These are phyloP conservation scores for Isoetes engelmannii DNA, from an alignment of 83 land plant species.

Conservation along the genomic window DNA sequence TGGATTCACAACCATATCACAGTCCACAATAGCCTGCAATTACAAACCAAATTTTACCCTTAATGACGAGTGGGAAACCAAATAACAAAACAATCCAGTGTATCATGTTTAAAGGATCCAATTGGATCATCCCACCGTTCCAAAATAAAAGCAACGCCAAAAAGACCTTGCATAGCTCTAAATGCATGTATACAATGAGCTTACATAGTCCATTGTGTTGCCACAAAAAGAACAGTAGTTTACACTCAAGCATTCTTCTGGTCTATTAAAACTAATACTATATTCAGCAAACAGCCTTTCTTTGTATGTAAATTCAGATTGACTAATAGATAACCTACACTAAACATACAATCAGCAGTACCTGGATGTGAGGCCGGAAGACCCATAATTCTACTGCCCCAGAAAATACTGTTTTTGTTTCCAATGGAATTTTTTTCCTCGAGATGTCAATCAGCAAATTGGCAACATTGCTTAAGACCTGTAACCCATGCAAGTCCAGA, in stretches of 20 bases:
- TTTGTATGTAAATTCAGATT: background rate
- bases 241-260: background rate
- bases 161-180: background rate
- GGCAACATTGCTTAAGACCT: constrained; percentile 41
- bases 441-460: constrained; percentile 53
- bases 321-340: background rate
- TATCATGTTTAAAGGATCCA: background rate
- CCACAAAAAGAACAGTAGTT: background rate
- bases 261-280: too few relatives aligned
- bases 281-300: too few relatives aligned
- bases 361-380: constrained; percentile 49
- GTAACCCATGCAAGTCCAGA: constrained; percentile 45
- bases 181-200: background rate
- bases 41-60: background rate
- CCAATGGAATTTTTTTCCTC: constrained; percentile 45
- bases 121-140: background rate
- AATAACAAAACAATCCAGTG: background rate
- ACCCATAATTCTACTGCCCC: constrained; percentile 43
- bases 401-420: constrained; percentile 36
- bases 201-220: background rate
- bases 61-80: background rate
- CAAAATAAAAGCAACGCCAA: background rate
- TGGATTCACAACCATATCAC: constrained; percentile 23
- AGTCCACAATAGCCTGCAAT: constrained; percentile 17
- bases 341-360: constrained; percentile 8